Base-by-base conservation (phyloP, 1,284 basidiomycete species). In the Serendipita sp. region DNA sequence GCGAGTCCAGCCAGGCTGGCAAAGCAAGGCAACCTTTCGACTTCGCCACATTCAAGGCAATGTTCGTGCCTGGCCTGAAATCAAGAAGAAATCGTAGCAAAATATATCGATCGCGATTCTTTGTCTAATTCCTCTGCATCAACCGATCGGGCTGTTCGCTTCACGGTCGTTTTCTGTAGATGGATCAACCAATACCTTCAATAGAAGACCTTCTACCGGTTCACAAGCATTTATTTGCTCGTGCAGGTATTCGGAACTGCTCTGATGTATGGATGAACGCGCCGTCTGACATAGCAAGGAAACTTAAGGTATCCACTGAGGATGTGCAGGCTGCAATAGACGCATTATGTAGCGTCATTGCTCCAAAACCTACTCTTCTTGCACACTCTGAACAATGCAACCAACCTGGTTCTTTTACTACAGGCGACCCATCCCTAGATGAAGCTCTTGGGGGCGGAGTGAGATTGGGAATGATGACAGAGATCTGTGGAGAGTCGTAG, bases 401-500 rank as follows among this genome's bases (percentile, higher is more conserved):
- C 8, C 15, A 58, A 10, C 53, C 53, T 26, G 10, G 15, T 10
- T 32, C 2, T 32, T 58, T 58, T 32, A 58, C 53, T 4, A 58
- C 53, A 22, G 53, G 53, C 17, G 53, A 58, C 53, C 10, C 17
- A 5, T n/a, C 15, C 10, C 53, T 58, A 8, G 53, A 58, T 32
- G 32, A 58, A 26, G 53, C 53, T 8, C 53, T 58, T n/a, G 32
- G 53, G 6, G 53, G 53, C 12, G 53, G 53, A 34, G 32, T 58
- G 26, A 26, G 53, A 58, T n/a, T 35, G 29, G 53, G 53, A 30
- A 34, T 32, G 32, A n/a, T 58, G 53, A 58, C 53, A 58, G 53
- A 58, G 17, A 58, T 58, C 34, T 26, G 26, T 58, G 53, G 53
- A 34, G 53, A 58, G 29, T 58, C 53, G 53, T 58, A 35, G 8